phyloP scores from a whole-genome alignment of 805 yeast genomes.

The Kazachstania kunashirensis region DNA sequence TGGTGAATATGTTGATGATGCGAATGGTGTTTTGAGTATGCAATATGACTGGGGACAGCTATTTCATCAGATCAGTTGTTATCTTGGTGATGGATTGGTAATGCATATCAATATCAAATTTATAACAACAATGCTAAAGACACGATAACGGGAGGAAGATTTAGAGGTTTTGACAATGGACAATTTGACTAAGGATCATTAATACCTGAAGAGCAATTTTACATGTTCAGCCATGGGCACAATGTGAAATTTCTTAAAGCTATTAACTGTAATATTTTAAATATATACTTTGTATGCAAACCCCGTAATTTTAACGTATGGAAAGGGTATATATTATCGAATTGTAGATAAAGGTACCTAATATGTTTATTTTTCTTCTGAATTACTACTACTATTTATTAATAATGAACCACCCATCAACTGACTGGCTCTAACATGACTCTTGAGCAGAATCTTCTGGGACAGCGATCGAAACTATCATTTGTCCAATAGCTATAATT shows the following conservation, averaged over 20 bases:
- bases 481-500: too few species aligned
- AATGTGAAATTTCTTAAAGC: not conserved
- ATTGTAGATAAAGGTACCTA: too few species aligned
- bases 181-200: not conserved
- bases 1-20: not conserved
- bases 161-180: not conserved
- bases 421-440: too few species aligned
- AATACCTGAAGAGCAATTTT: not conserved
- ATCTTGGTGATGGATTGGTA: not conserved
- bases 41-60: not conserved
- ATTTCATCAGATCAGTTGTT: not conserved
- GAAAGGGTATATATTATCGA: too few species aligned
- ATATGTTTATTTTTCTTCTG: too few species aligned
- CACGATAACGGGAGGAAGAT: not conserved
- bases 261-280: too few species aligned
- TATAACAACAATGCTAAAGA: not conserved
- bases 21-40: not conserved
- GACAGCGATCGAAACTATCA: too few species aligned
- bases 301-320: too few species aligned
- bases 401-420: too few species aligned
- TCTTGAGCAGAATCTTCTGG: too few species aligned
- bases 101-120: not conserved
- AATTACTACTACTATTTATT: too few species aligned
- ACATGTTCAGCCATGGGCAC: not conserved
- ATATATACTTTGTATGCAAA: too few species aligned